Evolutionary conservation across 352 stramenopile species (phyloP), one percentile per base, ranked within the genome.

Genomic region (Pythium apleroticum): DNA sequence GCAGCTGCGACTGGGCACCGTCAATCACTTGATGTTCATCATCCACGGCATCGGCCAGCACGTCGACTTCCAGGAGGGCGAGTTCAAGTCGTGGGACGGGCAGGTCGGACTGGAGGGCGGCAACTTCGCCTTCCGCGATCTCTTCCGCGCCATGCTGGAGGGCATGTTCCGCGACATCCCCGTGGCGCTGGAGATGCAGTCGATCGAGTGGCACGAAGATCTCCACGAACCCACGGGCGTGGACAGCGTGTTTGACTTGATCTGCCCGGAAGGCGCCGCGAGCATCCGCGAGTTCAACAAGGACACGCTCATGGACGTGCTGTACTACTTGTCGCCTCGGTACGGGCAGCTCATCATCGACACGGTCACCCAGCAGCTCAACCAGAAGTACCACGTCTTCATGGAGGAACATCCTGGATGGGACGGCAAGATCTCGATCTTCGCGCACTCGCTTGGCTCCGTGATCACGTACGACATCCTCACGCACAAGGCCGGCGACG

Each of bases 381-480:
- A 92, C 52, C 78, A 97, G 30, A 95, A 97, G 72, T 97, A 97
- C 61, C 78, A 80, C 35, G 75, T 97, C 24, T 96, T 97, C 71
- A 96, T 92, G 71, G 76, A 92, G 15, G 84, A 92, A 19, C 86
- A 97, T 52, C 89, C 89, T 52, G 84, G 84, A 7, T 96, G 91
- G 82, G 73, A 94, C 55, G 90, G 88, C 30, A 91, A 93, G 52
- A 74, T 96, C 17, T 96, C 86, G n/a, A 93, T 97, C 52, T 93
- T 97, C 61, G 88, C 86, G 20, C 90, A 97, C 62, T 96, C 88
- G 1, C 75, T 98, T 9, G 92, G 91, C 0, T 96, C 88, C 3
- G 88, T 98, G 46, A 97, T 98, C 65, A 75, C 89, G 17, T 98
- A 97, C 74, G 93, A 98, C 72, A 85, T 98, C 52, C 63, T 98